Evolutionary conservation across 2,329 filamentous ascomycete species (phyloP).

Genomic region (Phoma herbarum): DNA sequence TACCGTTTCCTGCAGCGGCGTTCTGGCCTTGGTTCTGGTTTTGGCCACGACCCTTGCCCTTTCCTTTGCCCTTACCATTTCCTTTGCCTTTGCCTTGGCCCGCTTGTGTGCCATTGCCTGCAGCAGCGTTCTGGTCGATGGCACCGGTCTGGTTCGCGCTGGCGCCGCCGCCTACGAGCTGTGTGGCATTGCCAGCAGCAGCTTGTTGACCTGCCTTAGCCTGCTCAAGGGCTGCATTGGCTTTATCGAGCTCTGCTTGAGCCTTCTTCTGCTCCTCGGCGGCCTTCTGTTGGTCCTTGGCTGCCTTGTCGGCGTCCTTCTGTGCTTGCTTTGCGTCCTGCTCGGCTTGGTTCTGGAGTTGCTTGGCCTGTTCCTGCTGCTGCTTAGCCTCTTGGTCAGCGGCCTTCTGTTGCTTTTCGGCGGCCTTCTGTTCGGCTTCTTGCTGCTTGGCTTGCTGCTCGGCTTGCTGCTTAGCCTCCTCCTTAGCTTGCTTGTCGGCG

Average conservation of each 20-base stretch:
- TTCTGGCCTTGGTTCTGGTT: neutral
- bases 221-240: constrained; percentile 11
- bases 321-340: constrained; percentile 19
- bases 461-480: constrained; percentile 4
- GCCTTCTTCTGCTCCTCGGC: constrained; percentile 14
- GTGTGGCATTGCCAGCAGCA: constrained; percentile 14
- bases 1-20: constrained; percentile 8
- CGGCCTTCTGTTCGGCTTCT: neutral
- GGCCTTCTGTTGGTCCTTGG: constrained; percentile 18
- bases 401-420: neutral
- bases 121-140: neutral
- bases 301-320: constrained; percentile 12
- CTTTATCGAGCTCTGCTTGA: constrained; percentile 11
- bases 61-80: neutral
- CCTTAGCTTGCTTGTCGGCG: neutral
- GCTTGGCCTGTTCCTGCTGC: neutral
- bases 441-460: constrained; percentile 5
- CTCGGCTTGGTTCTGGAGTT: constrained; percentile 12
- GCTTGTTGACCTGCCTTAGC: constrained; percentile 14
- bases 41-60: neutral
- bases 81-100: neutral
- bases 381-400: neutral
- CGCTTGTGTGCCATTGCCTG: neutral
- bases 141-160: constrained; percentile 13
- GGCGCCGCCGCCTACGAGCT: constrained; percentile 8